phyloP scores from a whole-genome alignment of 768 basidiomycete species.

The Phlebiopsis gigantea region DNA sequence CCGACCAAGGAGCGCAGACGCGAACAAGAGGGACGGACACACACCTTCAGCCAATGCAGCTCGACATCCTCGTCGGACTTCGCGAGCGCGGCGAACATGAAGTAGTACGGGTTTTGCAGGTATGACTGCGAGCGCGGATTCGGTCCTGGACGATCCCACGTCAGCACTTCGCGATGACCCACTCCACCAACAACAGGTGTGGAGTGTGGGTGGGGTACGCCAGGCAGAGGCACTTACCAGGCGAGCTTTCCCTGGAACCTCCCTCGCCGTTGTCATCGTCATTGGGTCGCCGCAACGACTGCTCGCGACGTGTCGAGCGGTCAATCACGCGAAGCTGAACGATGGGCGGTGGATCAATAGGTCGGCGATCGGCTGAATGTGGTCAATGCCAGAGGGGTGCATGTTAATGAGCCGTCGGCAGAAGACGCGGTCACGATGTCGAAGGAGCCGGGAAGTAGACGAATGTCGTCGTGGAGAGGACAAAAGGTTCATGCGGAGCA shows the following conservation, averaged over 20 bases:
- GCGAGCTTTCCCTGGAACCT: constrained; percentile 19
- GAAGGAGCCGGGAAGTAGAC: neutral
- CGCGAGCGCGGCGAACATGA: constrained; percentile 90
- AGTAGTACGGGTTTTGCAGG: constrained; percentile 90
- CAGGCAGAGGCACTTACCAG: constrained; percentile 14
- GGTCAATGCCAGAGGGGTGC: neutral
- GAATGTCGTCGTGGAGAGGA: neutral
- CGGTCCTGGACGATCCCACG: neutral
- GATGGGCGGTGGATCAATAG: constrained; percentile 95
- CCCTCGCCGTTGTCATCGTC: neutral
- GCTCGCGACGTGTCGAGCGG: constrained; percentile 32
- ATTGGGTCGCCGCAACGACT: neutral
- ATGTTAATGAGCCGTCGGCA: neutral
- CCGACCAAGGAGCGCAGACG: no score
- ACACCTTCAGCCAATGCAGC: constrained; percentile 78
- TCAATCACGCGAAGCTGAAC: constrained; percentile 90
- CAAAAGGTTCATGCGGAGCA: neutral
- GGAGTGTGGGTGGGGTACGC: no score
- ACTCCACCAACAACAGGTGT: no score
- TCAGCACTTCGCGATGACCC: neutral
- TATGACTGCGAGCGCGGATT: constrained; percentile 42
- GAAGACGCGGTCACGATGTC: neutral
- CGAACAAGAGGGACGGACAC: constrained; percentile 3
- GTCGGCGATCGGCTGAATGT: constrained; percentile 78
- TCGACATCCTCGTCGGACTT: constrained; percentile 87